Percentiles rank a stretch among this genome's conserved stretches.
Evolutionary conservation across 139 green algal genomes (phyloP).

Genomic region (Diplosphaera chodatii): DNA sequence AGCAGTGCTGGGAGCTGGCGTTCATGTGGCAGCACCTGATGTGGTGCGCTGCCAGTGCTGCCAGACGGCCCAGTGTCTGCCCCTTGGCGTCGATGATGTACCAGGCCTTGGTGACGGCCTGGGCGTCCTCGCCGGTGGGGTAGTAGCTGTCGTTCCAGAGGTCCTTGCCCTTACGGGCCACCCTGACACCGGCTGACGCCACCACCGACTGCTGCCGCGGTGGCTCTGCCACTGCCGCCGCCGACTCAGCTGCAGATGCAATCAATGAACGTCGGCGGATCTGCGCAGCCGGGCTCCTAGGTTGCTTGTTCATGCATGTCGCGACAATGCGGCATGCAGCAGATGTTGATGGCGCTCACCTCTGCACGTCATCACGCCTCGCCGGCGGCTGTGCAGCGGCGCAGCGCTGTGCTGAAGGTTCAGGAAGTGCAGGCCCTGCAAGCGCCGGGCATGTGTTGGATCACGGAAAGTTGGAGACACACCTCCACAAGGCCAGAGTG

Average conservation of each 20-base stretch:
- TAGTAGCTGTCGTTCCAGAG: constrained; percentile 95
- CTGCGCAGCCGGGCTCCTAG: no score
- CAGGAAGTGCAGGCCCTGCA: not conserved
- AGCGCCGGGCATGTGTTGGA: no score
- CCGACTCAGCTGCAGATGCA: not conserved
- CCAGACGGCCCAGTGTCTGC: constrained; percentile 88
- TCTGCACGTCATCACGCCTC: not conserved
- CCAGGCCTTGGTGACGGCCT: constrained; percentile 82
- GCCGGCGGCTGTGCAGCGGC: not conserved
- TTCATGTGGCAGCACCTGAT: constrained; percentile 64
- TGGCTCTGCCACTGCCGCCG: not conserved
- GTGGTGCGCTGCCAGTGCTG: constrained; percentile 72
- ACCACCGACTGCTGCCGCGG: not conserved
- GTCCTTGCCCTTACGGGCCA: constrained; percentile 41
- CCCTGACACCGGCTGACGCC: not conserved
- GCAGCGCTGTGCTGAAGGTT: not conserved
- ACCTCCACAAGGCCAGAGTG: no score
- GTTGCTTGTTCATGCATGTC: no score
- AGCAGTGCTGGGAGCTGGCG: no score
- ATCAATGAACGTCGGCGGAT: not conserved
- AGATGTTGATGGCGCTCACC: not conserved
- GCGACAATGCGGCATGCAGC: no score
- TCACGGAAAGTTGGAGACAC: no score
- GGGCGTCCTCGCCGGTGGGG: constrained; percentile 75
- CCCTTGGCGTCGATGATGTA: constrained; percentile 91